phyloP scores from a whole-genome alignment of 1,284 basidiomycete species.

The Leucocoprinus gongylophorus region DNA sequence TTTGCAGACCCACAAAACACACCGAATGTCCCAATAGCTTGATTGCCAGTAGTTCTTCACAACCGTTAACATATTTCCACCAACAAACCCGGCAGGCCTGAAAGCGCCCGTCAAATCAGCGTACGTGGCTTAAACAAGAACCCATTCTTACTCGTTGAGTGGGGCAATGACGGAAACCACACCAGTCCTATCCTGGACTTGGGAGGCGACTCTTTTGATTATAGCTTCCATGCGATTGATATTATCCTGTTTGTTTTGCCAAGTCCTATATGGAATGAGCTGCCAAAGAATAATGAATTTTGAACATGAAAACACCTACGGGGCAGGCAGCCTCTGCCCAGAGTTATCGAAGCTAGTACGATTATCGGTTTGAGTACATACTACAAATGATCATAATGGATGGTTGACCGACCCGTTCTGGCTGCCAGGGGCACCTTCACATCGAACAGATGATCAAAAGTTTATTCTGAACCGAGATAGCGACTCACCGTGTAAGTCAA shows the following conservation, averaged over 20 bases:
- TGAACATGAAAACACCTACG: conserved; percentile 29
- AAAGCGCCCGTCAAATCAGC: conserved; percentile 22
- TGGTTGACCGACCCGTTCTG: conserved; percentile 55
- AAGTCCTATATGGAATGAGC: conserved; percentile 32
- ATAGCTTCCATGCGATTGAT: conserved; percentile 63
- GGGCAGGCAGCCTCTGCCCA: conserved; percentile 54
- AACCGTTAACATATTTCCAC: conserved; percentile 47
- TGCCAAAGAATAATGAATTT: not conserved
- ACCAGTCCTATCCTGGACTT: conserved; percentile 46
- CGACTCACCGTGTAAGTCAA: conserved; percentile 66
- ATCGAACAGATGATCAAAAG: not conserved
- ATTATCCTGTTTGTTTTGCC: conserved; percentile 63
- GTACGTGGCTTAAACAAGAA: not conserved
- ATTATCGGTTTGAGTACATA: conserved; percentile 1
- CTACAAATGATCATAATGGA: not conserved
- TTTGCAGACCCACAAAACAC: conserved; percentile 1
- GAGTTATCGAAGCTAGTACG: conserved; percentile 70
- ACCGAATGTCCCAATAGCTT: conserved; percentile 69
- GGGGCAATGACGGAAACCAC: conserved; percentile 69
- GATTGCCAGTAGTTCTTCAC: conserved; percentile 58
- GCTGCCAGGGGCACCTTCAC: conserved; percentile 59
- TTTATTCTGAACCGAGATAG: not conserved
- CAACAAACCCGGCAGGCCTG: conserved; percentile 68
- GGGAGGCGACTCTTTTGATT: conserved; percentile 54
- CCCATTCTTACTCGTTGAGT: conserved; percentile 58